These are phyloP conservation scores for Yamadazyma pseudoaaseri DNA, from an alignment of 1,139 yeast genomes.

Conservation along the genomic window DNA sequence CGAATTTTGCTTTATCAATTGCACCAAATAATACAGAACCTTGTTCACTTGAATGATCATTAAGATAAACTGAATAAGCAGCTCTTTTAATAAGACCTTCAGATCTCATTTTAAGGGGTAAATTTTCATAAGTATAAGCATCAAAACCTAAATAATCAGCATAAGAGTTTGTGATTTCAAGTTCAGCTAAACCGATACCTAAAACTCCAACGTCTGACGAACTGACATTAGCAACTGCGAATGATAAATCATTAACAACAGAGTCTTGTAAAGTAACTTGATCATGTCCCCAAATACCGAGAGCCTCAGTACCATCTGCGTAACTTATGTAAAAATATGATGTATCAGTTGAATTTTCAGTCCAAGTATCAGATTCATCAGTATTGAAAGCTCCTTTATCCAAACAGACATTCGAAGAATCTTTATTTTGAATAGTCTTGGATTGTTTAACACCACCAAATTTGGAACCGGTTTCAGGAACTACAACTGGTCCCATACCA, in stretches of 20 bases:
- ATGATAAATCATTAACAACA: slow-evolving; percentile 41
- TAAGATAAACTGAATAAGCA: slow-evolving; percentile 33
- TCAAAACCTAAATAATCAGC: slow-evolving; percentile 6
- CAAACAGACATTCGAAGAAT: not conserved
- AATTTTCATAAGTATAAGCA: slow-evolving; percentile 15
- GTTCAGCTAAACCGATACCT: slow-evolving; percentile 44
- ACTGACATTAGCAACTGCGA: slow-evolving; percentile 38
- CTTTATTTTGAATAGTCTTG: not conserved
- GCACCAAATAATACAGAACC: slow-evolving; percentile 45
- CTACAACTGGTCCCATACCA: not conserved
- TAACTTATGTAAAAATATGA: slow-evolving; percentile 26
- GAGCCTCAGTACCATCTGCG: slow-evolving; percentile 55
- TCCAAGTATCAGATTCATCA: slow-evolving; percentile 4
- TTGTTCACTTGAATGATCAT: slow-evolving; percentile 25
- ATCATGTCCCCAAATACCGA: slow-evolving; percentile 34
- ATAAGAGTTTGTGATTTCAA: slow-evolving; percentile 5
- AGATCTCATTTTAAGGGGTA: slow-evolving; percentile 24
- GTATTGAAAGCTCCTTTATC: not conserved
- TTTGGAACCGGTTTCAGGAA: not conserved
- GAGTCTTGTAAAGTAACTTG: slow-evolving; percentile 36
- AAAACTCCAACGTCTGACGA: slow-evolving; percentile 45
- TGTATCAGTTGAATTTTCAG: slow-evolving; percentile 19
- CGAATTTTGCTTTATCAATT: slow-evolving; percentile 46
- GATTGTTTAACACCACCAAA: not conserved
- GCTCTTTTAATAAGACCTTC: slow-evolving; percentile 24